Evolutionary conservation across 176 grass and related monocot genomes (phyloP).

Genomic region (maize (Zea mays)): Zm-B73-REFERENCE-NAM-5.0 NC_050102.1:25719501-25720000

Average conservation of each 20-base stretch:
- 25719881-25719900: slow-evolving; percentile 25
- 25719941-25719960: slow-evolving; percentile 68
- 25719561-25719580: too few relatives aligned
- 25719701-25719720: slow-evolving; percentile 76
- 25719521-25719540: too few relatives aligned
- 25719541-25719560: too few relatives aligned
- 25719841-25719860: slow-evolving; percentile 16
- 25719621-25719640: too few relatives aligned
- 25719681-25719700: slow-evolving; percentile 68
- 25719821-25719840: neutral
- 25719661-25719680: slow-evolving; percentile 45
- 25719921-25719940: slow-evolving; percentile 83
- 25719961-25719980: slow-evolving; percentile 74
- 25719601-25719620: too few relatives aligned
- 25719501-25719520: too few relatives aligned
- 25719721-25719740: slow-evolving; percentile 84
- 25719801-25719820: slow-evolving; percentile 7
- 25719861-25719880: neutral
- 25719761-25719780: slow-evolving; percentile 57
- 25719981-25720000: slow-evolving; percentile 79
- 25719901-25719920: slow-evolving; percentile 75
- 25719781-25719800: neutral
- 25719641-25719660: slow-evolving; percentile 55
- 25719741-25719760: slow-evolving; percentile 86
- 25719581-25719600: too few relatives aligned